A percentile compares a stretch with the other conserved stretches of the same genome.
phyloP scores from a whole-genome alignment of 1,139 yeast genomes.

The Oligophagozyma castellii region DNA sequence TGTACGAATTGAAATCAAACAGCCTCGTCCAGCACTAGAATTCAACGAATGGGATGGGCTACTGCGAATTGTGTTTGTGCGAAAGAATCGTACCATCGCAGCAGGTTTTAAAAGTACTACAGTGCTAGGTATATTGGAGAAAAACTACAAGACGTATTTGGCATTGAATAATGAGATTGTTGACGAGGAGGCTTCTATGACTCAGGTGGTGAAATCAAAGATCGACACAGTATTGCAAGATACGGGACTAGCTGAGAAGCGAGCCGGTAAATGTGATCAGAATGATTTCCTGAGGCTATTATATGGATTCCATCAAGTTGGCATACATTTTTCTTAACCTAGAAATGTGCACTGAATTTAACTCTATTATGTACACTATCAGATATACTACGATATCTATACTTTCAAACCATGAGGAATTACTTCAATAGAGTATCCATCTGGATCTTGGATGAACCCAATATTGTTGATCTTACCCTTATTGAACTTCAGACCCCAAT shows the following conservation, averaged over 20 bases:
- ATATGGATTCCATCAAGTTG: constrained; percentile 93
- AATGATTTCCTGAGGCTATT: constrained; percentile 78
- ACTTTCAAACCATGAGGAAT: constrained; percentile 27
- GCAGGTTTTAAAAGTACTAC: constrained; percentile 85
- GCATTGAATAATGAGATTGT: constrained; percentile 38
- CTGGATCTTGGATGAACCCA: constrained; percentile 83
- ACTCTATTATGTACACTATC: not conserved
- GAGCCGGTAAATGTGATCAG: constrained; percentile 92
- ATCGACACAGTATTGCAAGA: constrained; percentile 56
- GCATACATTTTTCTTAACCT: constrained; percentile 82
- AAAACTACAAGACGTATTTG: constrained; percentile 71
- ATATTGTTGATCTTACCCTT: constrained; percentile 44
- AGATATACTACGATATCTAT: constrained; percentile 1
- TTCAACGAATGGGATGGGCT: constrained; percentile 97
- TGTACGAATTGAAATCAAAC: constrained; percentile 81
- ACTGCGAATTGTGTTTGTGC: constrained; percentile 74
- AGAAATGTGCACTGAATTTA: too few relatives aligned
- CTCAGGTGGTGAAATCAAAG: constrained; percentile 39
- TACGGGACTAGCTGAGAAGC: constrained; percentile 70
- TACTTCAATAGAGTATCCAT: constrained; percentile 74
- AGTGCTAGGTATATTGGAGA: constrained; percentile 73
- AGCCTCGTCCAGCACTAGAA: constrained; percentile 84
- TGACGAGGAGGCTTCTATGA: constrained; percentile 31
- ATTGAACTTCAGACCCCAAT: constrained; percentile 43
- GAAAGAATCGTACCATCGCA: constrained; percentile 84